Conservation (phyloP, 345 rosid genomes). For the Microthlaspi erraticum region DNA sequence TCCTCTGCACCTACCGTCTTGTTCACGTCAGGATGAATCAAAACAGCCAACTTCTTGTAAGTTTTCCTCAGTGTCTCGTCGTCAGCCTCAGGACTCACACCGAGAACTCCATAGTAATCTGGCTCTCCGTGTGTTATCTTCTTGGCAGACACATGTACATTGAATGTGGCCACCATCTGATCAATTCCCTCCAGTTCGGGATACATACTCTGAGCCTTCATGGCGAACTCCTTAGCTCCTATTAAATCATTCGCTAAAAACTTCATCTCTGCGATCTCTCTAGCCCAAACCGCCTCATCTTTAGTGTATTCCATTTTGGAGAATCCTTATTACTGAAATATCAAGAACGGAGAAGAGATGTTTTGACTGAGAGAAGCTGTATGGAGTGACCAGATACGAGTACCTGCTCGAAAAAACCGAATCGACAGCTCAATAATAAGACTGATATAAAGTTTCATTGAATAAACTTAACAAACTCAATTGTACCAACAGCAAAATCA, state of each 20-base stretch:
- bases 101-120: slow-evolving; percentile 64
- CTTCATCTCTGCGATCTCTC: slow-evolving; percentile 60
- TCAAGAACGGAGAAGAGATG: too few species aligned
- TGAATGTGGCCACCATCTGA: slow-evolving; percentile 61
- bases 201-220: slow-evolving; percentile 64
- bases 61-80: slow-evolving; percentile 62
- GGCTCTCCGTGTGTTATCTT: slow-evolving; percentile 53
- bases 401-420: too few species aligned
- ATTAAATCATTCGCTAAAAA: slow-evolving; percentile 52
- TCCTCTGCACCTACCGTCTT: slow-evolving; percentile 71
- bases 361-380: too few species aligned
- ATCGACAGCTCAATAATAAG: too few species aligned
- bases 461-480: too few species aligned
- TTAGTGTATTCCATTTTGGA: slow-evolving; percentile 61
- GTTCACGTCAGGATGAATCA: slow-evolving; percentile 76
- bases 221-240: slow-evolving; percentile 62
- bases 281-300: slow-evolving; percentile 62
- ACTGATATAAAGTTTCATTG: too few species aligned
- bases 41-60: slow-evolving; percentile 60
- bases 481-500: too few species aligned
- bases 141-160: slow-evolving; percentile 55
- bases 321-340: too few species aligned
- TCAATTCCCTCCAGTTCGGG: slow-evolving; percentile 62
- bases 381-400: too few species aligned
- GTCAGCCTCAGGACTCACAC: slow-evolving; percentile 57